These are phyloP conservation scores for Recurvomyces mirabilis DNA, from an alignment of 495 filamentous ascomycete species.

Conservation along the genomic window DNA sequence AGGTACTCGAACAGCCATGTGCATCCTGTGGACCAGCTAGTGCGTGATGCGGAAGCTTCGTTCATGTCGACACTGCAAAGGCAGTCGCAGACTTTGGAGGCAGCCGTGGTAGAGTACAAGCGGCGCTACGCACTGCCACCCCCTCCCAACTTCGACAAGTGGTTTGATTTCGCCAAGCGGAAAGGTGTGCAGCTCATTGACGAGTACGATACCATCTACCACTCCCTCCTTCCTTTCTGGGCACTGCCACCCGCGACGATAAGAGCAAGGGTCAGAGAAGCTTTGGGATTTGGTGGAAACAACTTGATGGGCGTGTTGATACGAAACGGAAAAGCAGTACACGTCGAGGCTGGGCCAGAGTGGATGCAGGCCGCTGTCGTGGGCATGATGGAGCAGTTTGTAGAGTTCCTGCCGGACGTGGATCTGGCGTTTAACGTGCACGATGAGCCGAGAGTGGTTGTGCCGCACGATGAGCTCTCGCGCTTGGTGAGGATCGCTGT, in stretches of 20 bases:
- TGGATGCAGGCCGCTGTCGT: conserved; percentile 31
- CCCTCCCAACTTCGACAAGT: conserved; percentile 55
- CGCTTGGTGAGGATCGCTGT: conserved; percentile 24
- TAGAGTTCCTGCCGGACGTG: conserved; percentile 65
- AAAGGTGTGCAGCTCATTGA: conserved; percentile 59
- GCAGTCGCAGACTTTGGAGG: conserved; percentile 40
- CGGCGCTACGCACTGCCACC: conserved; percentile 46
- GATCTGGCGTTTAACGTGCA: conserved; percentile 70
- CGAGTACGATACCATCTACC: conserved; percentile 61
- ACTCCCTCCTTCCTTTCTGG: conserved; percentile 64
- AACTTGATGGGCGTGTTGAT: conserved; percentile 28
- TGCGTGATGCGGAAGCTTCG: conserved; percentile 39
- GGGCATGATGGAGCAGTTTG: conserved; percentile 55
- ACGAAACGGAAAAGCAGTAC: conserved; percentile 31
- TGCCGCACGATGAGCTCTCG: conserved; percentile 49
- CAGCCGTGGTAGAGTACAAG: conserved; percentile 48
- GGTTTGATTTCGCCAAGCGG: conserved; percentile 59
- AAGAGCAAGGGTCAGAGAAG: conserved; percentile 32
- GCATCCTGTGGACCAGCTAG: conserved; percentile 44
- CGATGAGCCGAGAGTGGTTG: conserved; percentile 63
- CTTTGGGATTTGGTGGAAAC: conserved; percentile 27
- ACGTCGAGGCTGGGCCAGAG: conserved; percentile 46
- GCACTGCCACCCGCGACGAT: conserved; percentile 51
- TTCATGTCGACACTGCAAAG: conserved; percentile 35
- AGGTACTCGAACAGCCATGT: conserved; percentile 19